A percentile compares a stretch with the other conserved stretches of the same genome.
Evolutionary conservation across 192 early-diverging fungal species (phyloP).

Genomic region (Entomortierella lignicola): DNA sequence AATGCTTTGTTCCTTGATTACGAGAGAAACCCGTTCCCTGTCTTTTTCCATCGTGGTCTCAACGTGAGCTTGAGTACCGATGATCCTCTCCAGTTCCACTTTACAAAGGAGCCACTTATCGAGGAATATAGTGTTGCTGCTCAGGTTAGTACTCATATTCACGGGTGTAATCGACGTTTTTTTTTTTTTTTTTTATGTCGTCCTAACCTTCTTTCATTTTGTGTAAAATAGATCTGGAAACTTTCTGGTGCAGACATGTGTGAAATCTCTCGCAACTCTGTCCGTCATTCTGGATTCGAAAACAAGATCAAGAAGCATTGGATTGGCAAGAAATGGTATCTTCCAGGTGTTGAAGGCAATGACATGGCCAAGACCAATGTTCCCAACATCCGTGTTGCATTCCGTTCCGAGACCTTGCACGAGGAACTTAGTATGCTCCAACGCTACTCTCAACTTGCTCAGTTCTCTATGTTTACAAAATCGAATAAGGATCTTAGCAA

Average conservation of each 20-base stretch:
- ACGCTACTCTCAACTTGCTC: slow-evolving; percentile 55
- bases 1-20: slow-evolving; percentile 96
- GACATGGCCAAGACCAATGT: slow-evolving; percentile 96
- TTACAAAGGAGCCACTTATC: slow-evolving; percentile 98
- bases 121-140: slow-evolving; percentile 97
- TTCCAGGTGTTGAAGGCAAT: slow-evolving; percentile 84
- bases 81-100: slow-evolving; percentile 98
- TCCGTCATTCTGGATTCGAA: slow-evolving; percentile 94
- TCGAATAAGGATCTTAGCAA: slow-evolving; percentile 35
- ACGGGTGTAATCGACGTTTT: neutral
- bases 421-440: slow-evolving; percentile 77
- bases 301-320: slow-evolving; percentile 91
- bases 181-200: neutral
- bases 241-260: slow-evolving; percentile 94
- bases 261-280: slow-evolving; percentile 93
- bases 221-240: slow-evolving; percentile 89
- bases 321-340: slow-evolving; percentile 85
- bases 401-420: slow-evolving; percentile 87
- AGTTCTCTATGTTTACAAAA: slow-evolving; percentile 39
- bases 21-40: slow-evolving; percentile 92
- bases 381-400: slow-evolving; percentile 86
- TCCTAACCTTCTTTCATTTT: too few relatives aligned
- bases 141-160: slow-evolving; percentile 65
- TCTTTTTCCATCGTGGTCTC: slow-evolving; percentile 95
- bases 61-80: slow-evolving; percentile 95